Evolutionary conservation across 306 rosid species (phyloP).

Genomic region (Fagus sylvatica): DNA sequence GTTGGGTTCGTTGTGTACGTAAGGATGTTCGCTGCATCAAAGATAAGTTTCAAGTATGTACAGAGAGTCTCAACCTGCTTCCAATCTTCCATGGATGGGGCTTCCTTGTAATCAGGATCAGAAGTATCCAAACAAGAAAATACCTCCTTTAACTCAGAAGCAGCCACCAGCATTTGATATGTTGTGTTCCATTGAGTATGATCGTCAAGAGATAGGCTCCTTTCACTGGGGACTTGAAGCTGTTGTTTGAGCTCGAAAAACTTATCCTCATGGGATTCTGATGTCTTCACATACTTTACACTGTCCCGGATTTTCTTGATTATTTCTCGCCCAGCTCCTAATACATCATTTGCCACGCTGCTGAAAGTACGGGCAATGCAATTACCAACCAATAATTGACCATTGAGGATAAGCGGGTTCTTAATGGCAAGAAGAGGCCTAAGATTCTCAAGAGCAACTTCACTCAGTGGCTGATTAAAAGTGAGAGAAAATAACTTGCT

Average conservation of each 20-base stretch:
- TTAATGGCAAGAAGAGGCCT: conserved; percentile 73
- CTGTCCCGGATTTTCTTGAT: conserved; percentile 71
- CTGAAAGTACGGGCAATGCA: conserved; percentile 81
- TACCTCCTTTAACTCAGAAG: conserved; percentile 80
- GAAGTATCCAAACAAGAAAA: conserved; percentile 80
- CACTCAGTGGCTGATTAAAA: conserved; percentile 45
- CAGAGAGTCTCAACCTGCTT: conserved; percentile 72
- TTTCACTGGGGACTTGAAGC: conserved; percentile 88
- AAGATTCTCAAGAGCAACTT: conserved; percentile 60
- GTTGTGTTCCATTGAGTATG: conserved; percentile 84
- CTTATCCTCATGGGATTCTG: conserved; percentile 82
- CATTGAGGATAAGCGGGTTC: conserved; percentile 80
- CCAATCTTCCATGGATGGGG: conserved; percentile 87
- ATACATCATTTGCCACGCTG: conserved; percentile 65
- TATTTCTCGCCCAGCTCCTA: conserved; percentile 43
- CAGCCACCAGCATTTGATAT: conserved; percentile 85
- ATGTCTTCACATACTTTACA: conserved; percentile 85
- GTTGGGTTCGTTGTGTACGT: conserved; percentile 60
- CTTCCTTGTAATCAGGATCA: conserved; percentile 80
- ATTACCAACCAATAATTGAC: conserved; percentile 73
- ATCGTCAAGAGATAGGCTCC: conserved; percentile 71
- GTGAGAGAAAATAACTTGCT: conserved; percentile 81
- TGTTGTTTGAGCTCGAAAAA: conserved; percentile 77
- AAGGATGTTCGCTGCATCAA: conserved; percentile 74
- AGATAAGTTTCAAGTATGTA: conserved; percentile 67